These are phyloP conservation scores for Pleoardoris graminearum DNA, from an alignment of 2,329 filamentous ascomycete genomes.

Conservation along the genomic window DNA sequence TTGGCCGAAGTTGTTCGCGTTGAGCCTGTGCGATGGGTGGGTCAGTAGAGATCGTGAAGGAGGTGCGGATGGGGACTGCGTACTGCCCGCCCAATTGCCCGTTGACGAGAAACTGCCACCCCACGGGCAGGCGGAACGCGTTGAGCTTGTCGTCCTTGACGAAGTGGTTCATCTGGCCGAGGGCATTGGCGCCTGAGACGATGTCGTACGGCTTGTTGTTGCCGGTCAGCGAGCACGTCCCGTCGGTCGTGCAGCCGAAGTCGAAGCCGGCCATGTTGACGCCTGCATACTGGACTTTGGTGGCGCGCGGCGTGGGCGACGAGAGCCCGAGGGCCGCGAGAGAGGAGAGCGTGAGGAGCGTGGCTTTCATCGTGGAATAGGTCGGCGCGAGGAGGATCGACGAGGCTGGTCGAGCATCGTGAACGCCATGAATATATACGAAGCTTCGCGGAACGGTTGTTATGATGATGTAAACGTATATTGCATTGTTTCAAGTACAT, in stretches of 20 bases:
- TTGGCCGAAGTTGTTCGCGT: conserved; percentile 53
- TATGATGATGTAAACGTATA: not conserved
- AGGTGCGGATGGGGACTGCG: no score
- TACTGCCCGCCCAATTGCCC: conserved; percentile 53
- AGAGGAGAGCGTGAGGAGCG: not conserved
- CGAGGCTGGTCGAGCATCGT: not conserved
- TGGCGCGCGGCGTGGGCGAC: conserved; percentile 7
- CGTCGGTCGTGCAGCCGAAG: conserved; percentile 49
- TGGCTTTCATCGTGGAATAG: not conserved
- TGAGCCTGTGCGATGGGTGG: conserved; percentile 35
- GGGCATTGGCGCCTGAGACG: conserved; percentile 40
- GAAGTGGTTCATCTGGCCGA: conserved; percentile 61
- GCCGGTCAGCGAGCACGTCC: conserved; percentile 25
- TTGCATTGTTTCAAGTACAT: not conserved
- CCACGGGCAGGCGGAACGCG: conserved; percentile 60
- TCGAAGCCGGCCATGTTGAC: conserved; percentile 55
- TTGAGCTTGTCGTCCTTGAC: conserved; percentile 58
- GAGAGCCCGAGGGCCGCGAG: not conserved
- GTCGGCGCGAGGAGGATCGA: not conserved
- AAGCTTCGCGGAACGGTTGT: no score
- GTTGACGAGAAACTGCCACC: conserved; percentile 64
- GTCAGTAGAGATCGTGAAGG: no score
- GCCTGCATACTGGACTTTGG: conserved; percentile 36
- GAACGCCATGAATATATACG: not conserved
- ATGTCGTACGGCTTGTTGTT: conserved; percentile 23